Evolutionary conservation across 116 monocot species (phyloP), one percentile per base, ranked within the genome.

Genomic region (Posidonia oceanica): DNA sequence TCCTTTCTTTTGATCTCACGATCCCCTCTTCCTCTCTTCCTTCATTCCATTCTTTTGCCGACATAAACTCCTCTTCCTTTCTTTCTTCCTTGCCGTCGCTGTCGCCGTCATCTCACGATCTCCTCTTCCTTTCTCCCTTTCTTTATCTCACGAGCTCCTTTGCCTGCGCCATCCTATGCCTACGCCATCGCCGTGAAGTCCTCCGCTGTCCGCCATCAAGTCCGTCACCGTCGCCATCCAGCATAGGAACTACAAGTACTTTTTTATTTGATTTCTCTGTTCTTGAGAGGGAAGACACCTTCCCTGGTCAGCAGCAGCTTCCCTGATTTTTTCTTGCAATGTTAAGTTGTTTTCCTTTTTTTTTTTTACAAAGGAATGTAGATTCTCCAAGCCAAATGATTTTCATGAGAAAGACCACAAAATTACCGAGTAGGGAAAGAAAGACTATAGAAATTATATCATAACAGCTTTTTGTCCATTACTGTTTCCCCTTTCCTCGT

Each of bases 281-380:
- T 36, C 14, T 42, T 60, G 16, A 3, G 62, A 62, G 51, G 69
- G 29, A 55, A 64, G 69, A 52, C 42, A 58, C 59, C 54, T 59
- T 59, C 66, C 64, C 8, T 58, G 74, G 74, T 79, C 69, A 61
- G 58, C 69, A 52, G 21, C 39, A 5, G 4, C 42, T 44, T 14
- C 40, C 61, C 78, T 62, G 67, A 54, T 40, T 54, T 61, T 69
- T 22, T 16, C 8, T 17, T 3, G 5, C 23, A 60, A 17, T 11
- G n/a, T 58, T 70, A 17, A 44, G 18, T 60, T 60, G 1, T 17
- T 12, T 36, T 59, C 60, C n/a, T n/a, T 18, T 14, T 44, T 40
- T 29, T 55, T 14, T 37, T 54, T 69, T 57, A 52, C 22, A 52
- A 52, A 67, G 67, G 66, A 16, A 57, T 15, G 36, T 56, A 14